Percentiles rank a stretch among this genome's conserved stretches.
phyloP scores from a whole-genome alignment of 2,329 filamentous ascomycete species.

The Verticillium albo-atrum region DNA sequence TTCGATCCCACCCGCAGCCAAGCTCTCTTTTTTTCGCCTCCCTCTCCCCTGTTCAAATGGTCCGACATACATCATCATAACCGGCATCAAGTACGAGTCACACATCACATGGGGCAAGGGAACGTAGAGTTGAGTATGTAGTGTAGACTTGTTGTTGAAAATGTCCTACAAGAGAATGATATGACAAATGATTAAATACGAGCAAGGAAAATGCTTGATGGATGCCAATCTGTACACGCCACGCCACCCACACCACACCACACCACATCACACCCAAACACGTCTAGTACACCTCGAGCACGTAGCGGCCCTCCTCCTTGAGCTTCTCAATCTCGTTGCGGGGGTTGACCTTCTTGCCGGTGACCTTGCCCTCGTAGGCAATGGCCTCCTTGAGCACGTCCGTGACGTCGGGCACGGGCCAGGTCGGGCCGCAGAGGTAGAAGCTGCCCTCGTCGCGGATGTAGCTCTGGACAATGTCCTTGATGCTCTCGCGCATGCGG shows the following conservation, averaged over 20 bases:
- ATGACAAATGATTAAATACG: background rate
- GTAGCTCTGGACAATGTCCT: constrained; percentile 81
- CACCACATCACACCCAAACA: background rate
- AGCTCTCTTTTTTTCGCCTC: too few relatives aligned
- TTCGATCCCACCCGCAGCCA: background rate
- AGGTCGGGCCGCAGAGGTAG: constrained; percentile 96
- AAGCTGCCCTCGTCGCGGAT: constrained; percentile 85
- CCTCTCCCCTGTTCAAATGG: too few relatives aligned
- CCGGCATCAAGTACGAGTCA: background rate
- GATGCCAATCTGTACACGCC: too few relatives aligned
- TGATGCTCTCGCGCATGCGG: constrained; percentile 84
- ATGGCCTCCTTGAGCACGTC: constrained; percentile 92
- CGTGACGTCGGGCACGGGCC: constrained; percentile 97
- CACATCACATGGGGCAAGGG: background rate
- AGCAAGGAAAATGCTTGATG: background rate
- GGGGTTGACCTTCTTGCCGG: constrained; percentile 76
- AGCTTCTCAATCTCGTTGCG: constrained; percentile 92
- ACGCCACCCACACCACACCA: background rate
- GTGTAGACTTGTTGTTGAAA: background rate
- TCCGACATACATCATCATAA: too few relatives aligned
- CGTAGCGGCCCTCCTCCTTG: constrained; percentile 92
- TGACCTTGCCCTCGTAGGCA: constrained; percentile 63
- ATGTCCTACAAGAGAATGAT: background rate
- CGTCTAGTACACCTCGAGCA: constrained; percentile 87
- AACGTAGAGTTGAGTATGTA: background rate